Evolutionary conservation across 129 eudicot species (phyloP).

Genomic region (Escallonia rubra): DNA sequence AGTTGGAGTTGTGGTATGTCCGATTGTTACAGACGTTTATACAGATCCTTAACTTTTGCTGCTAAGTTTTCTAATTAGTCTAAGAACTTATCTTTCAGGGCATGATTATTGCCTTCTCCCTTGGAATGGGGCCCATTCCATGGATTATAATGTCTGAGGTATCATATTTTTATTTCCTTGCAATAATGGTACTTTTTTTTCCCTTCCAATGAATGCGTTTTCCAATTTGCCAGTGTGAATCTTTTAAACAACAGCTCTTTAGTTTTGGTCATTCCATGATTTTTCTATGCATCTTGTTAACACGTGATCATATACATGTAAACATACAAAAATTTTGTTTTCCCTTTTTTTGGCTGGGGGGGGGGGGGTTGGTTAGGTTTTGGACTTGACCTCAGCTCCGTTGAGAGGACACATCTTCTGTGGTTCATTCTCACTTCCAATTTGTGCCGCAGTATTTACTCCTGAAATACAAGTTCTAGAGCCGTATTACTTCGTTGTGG

Average conservation of each 20-base stretch:
- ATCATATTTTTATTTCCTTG: neutral
- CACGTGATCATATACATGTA: no score
- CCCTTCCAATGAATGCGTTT: neutral
- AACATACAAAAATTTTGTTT: no score
- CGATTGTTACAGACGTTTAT: neutral
- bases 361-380: no score
- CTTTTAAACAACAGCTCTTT: neutral
- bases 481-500: no score
- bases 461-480: no score
- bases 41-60: neutral
- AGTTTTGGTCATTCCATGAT: neutral
- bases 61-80: conserved; percentile 10
- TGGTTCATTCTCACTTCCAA: no score
- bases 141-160: conserved; percentile 99
- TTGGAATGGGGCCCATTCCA: conserved; percentile 95
- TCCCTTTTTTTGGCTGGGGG: no score
- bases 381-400: no score
- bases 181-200: neutral
- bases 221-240: neutral
- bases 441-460: no score
- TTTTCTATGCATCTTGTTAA: neutral
- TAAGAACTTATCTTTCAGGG: conserved; percentile 31
- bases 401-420: no score
- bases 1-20: conserved; percentile 83
- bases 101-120: conserved; percentile 76